A percentile compares a stretch with the other conserved stretches of the same genome.
Conservation (phyloP, 2,329 filamentous ascomycete species). For the Claviceps sp. region DNA sequence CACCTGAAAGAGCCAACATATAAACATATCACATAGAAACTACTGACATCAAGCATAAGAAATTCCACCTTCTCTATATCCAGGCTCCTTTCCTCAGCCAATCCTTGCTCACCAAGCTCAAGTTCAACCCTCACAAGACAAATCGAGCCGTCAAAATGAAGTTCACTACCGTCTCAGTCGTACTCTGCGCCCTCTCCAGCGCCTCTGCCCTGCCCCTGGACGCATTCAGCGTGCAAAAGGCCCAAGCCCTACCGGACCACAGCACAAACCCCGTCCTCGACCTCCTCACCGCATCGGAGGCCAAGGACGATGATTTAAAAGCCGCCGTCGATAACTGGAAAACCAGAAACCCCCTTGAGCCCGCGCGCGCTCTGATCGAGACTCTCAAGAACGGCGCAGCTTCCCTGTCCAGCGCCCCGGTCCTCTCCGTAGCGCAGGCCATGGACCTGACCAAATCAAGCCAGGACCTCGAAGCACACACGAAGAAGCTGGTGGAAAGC, state of each 20-base stretch:
- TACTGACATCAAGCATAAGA: too few species aligned
- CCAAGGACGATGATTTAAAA: neutral
- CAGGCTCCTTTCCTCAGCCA: too few species aligned
- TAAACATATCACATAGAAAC: too few species aligned
- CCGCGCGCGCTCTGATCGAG: neutral
- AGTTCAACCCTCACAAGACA: too few species aligned
- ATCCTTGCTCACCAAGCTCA: too few species aligned
- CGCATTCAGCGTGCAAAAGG: neutral
- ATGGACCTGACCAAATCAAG: neutral
- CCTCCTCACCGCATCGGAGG: neutral
- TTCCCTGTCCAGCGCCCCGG: neutral
- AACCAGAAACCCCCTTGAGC: neutral
- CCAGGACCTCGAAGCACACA: neutral
- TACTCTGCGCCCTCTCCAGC: too few species aligned
- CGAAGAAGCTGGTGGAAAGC: neutral
- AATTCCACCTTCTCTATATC: too few species aligned
- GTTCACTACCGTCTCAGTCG: too few species aligned
- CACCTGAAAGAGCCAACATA: too few species aligned
- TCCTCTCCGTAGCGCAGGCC: neutral
- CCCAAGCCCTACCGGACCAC: neutral
- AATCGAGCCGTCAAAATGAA: too few species aligned
- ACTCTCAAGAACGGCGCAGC: neutral
- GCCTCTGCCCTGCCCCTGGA: too few species aligned
- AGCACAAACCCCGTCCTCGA: neutral
- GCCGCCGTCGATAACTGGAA: neutral